A percentile compares a stretch with the other conserved stretches of the same genome.
phyloP scores from a whole-genome alignment of 2,329 filamentous ascomycete genomes.

The Colletotrichum sp. region DNA sequence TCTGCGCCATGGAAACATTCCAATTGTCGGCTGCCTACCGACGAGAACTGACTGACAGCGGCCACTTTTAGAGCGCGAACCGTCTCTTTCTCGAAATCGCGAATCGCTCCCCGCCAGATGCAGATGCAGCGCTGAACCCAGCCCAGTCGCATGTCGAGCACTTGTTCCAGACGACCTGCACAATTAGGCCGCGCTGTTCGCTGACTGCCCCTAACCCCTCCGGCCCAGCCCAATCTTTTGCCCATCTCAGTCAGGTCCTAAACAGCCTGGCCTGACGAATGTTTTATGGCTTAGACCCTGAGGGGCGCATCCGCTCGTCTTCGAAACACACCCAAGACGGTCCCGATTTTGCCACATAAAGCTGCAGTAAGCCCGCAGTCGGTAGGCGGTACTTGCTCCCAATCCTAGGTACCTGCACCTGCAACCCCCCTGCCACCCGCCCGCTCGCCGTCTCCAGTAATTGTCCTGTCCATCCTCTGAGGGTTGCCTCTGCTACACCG shows the following conservation, averaged over 20 bases:
- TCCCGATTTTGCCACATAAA: slow-evolving; percentile 24
- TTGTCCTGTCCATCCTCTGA: not conserved
- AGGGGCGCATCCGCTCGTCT: slow-evolving; percentile 18
- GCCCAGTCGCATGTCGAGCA: not conserved
- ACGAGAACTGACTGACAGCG: not conserved
- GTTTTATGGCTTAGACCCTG: slow-evolving; percentile 23
- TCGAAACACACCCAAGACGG: slow-evolving; percentile 26
- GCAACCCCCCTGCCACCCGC: not conserved
- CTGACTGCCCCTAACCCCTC: not conserved
- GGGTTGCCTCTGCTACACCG: not conserved
- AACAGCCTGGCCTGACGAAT: slow-evolving; percentile 20
- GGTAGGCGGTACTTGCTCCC: not conserved
- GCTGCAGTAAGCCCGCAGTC: not conserved
- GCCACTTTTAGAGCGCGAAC: not conserved
- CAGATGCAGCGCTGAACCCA: slow-evolving; percentile 5
- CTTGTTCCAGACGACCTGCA: not conserved
- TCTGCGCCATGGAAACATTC: not conserved
- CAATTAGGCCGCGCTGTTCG: not conserved
- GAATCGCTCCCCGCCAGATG: not conserved
- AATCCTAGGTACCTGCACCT: not conserved
- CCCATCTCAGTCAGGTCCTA: not conserved
- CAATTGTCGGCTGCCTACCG: not conserved
- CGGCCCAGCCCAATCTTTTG: not conserved
- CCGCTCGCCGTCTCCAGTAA: not conserved
- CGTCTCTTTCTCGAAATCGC: not conserved